Base-by-base conservation (phyloP, 805 yeast genomes). In the Ogataea thermomethanolica region DNA sequence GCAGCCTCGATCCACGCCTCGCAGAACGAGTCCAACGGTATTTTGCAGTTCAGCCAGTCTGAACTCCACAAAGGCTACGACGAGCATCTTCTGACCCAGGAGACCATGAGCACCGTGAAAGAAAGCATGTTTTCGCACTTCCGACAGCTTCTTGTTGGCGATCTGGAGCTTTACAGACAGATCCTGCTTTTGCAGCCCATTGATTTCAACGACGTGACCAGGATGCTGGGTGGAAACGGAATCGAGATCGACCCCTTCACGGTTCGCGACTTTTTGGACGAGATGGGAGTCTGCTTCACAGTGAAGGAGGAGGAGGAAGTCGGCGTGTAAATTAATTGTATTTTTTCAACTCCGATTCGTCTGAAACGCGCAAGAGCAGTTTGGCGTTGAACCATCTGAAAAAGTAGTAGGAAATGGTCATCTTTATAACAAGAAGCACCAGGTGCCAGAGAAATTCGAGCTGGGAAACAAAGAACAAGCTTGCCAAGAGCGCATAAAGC, bases 241-340 rank as follows among this genome's bases (percentile, higher is more conserved):
- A 30, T 50, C 8, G 44, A 46, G n/a, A 30, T 50, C 8, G 61
- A 61, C 12, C 33, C 40, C 2, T 38, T 37, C 3, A 17, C 52
- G 17, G 44, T 62, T 4, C 37, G 50, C 9, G 53, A 53, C 6
- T 50, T 54, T 31, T 41, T 62, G 22, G 66, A 62, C 35, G 50
- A 49, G 14, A 30, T 58, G 29, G 65, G 66, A 3, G 37, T 61
- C 4, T 51, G 58, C 43, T 51, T 55, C 47, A 51, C 58, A 25
- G 39, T 36, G 15, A 26, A 29, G n/a, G 43, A 35, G 15, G 32
- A 43, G 13, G 43, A 38, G 24, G 25, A 26, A 33, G 5, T 22
- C 8, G 35, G 29, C 8, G 23, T 31, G n/a, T 26, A 22, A 22
- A 2, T 14, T 38, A 61, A 7, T 53, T 40, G 35, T 53, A 62